Evolutionary conservation across 257 asterid genomes (phyloP).

Genomic region (Scutellaria barbata): DNA sequence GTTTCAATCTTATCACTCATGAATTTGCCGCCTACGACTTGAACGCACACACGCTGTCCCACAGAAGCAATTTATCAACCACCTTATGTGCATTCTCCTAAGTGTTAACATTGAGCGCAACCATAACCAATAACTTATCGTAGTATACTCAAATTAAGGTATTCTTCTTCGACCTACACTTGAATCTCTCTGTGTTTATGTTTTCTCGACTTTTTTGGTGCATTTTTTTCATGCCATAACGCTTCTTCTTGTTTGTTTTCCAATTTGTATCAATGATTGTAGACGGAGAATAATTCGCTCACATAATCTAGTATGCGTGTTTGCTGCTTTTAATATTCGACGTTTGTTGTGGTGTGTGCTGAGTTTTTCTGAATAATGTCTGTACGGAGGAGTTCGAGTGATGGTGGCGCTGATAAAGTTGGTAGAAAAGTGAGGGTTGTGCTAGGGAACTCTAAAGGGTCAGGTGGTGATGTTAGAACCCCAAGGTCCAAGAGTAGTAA

Average conservation of each 20-base stretch:
- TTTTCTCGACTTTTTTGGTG: not conserved
- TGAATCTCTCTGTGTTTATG: not conserved
- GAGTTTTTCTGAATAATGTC: slow-evolving; percentile 40
- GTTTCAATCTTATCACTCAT: not conserved
- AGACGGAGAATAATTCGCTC: not conserved
- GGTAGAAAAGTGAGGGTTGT: slow-evolving; percentile 38
- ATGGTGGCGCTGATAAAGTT: slow-evolving; percentile 28
- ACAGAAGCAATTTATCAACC: slow-evolving; percentile 25
- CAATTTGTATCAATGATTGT: not conserved
- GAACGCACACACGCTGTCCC: not conserved
- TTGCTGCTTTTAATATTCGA: slow-evolving; percentile 8
- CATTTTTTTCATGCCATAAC: not conserved
- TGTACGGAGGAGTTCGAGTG: slow-evolving; percentile 36
- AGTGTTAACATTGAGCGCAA: not conserved
- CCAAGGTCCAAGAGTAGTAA: slow-evolving; percentile 29
- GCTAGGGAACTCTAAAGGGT: slow-evolving; percentile 35
- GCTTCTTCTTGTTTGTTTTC: not conserved
- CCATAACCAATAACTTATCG: not conserved
- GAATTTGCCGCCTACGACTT: slow-evolving; percentile 9
- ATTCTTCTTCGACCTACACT: not conserved
- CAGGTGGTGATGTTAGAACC: slow-evolving; percentile 37
- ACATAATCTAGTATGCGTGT: not conserved
- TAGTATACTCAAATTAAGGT: slow-evolving; percentile 15
- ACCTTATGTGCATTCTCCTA: not conserved
- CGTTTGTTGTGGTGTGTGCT: slow-evolving; percentile 19